Conservation (phyloP, 768 basidiomycete species). For the Baorangia bicolor region DNA sequence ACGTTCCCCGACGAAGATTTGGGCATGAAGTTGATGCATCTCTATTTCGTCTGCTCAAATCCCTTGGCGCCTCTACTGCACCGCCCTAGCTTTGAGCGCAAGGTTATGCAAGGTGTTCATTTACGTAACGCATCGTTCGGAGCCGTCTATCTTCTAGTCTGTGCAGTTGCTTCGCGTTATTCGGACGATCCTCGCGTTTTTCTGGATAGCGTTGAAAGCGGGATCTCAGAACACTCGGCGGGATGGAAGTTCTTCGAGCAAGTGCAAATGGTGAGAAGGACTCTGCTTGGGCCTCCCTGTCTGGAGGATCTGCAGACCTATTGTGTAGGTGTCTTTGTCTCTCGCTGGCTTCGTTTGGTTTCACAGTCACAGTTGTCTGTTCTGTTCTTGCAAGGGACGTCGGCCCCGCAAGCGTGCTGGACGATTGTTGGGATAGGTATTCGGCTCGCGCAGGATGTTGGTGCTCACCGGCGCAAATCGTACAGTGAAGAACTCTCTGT, state of each 20-base stretch:
- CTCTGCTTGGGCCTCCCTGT: constrained; percentile 53
- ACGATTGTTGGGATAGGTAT: constrained; percentile 61
- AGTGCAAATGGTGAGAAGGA: constrained; percentile 59
- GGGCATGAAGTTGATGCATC: constrained; percentile 47
- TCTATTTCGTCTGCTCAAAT: constrained; percentile 64
- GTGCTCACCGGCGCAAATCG: constrained; percentile 47
- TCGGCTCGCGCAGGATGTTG: constrained; percentile 58
- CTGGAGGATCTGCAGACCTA: constrained; percentile 73
- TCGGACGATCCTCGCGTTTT: constrained; percentile 57
- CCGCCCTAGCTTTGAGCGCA: constrained; percentile 60
- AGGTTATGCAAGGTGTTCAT: constrained; percentile 49
- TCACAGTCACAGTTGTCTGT: constrained; percentile 44
- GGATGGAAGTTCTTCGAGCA: constrained; percentile 52
- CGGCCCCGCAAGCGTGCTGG: constrained; percentile 67
- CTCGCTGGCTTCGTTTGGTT: constrained; percentile 7
- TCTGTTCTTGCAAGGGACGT: constrained; percentile 54
- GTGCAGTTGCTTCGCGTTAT: constrained; percentile 61
- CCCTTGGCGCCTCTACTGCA: constrained; percentile 69
- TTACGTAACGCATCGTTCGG: constrained; percentile 52
- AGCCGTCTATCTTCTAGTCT: constrained; percentile 62
- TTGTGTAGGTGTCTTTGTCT: constrained; percentile 40
- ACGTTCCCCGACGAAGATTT: constrained; percentile 54
- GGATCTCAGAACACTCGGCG: constrained; percentile 40
- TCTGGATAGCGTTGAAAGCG: constrained; percentile 32
- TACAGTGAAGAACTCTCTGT: constrained; percentile 32